These are phyloP conservation scores for Akanthomyces lecanii DNA, from an alignment of 2,329 filamentous ascomycete genomes.

Conservation along the genomic window DNA sequence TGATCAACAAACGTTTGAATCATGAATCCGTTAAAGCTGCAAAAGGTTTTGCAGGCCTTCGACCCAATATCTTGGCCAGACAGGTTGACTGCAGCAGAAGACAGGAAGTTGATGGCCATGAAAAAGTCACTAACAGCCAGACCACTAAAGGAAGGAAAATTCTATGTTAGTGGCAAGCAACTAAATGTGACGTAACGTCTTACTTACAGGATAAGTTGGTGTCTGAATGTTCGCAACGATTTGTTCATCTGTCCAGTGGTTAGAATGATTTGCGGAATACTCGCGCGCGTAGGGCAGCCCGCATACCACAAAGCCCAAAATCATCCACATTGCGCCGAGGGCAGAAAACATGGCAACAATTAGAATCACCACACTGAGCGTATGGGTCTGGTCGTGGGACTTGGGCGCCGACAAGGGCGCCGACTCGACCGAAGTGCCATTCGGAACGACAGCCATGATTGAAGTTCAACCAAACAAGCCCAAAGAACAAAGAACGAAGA, in stretches of 20 bases:
- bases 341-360: conserved; percentile 4
- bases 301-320: conserved; percentile 7
- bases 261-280: neutral
- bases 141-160: conserved; percentile 21
- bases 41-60: conserved; percentile 28
- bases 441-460: neutral
- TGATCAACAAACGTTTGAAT: conserved; percentile 40
- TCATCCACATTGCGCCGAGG: conserved; percentile 7
- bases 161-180: neutral
- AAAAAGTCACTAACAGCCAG: conserved; percentile 37
- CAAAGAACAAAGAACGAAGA: neutral
- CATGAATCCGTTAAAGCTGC: conserved; percentile 39
- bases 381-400: neutral
- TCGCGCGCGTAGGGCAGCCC: too few species aligned
- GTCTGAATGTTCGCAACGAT: conserved; percentile 12
- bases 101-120: conserved; percentile 39
- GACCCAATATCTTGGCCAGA: conserved; percentile 29
- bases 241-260: conserved; percentile 8
- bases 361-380: conserved; percentile 7
- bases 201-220: conserved; percentile 6
- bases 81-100: conserved; percentile 34
- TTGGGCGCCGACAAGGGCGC: conserved; percentile 12
- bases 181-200: neutral
- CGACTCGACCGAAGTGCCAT: neutral
- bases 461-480: neutral